Base-by-base conservation (phyloP, 805 yeast genomes). In the Candida silvicultrix region DNA sequence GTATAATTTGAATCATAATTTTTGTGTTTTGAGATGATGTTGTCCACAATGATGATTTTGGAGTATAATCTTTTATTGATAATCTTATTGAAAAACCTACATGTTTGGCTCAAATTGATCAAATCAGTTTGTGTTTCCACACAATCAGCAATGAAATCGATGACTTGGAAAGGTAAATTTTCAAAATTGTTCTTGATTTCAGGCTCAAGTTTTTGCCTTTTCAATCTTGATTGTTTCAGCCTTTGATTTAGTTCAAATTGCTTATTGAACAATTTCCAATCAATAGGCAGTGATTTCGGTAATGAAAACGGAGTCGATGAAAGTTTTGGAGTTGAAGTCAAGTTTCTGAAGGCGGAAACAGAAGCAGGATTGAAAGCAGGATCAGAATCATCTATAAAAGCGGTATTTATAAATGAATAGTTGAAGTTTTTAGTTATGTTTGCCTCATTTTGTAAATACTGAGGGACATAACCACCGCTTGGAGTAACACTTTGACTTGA, bases 241-340 rank as follows among this genome's bases (percentile, higher is more conserved):
- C 46, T 54, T 37, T 58, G 60, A 21, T 58, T 54, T 37, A 58
- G 38, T 19, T 48, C 46, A 28, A 50, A 59, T 40, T 59, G 62
- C 32, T 53, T 56, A 47, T 59, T 58, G 47, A 59, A 59, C 47
- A 59, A 51, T 14, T 49, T 49, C 64, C 64, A 59, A 44, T 59
- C 62, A 20, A 59, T 50, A 3, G 64, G 64, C 10, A 58, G 40
- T 2, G 59, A 54, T 34, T 52, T 59, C 15, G 64, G 62, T 31
- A 59, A 38, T 2, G 64, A 59, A 9, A 42, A 25, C 5, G 64
- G 62, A 11, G 53, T 46, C 1, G 55, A 52, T 21, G 14, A 6
- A 8, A 38, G 37, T 10, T 48, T 49, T 4, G 63, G 63, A 4
- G 63, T 59, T 1, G 61, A 53, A 0, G 63, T 56, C 35, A 56